phyloP scores from a whole-genome alignment of 257 asterid genomes.

The Capsicum rhomboideum region DNA sequence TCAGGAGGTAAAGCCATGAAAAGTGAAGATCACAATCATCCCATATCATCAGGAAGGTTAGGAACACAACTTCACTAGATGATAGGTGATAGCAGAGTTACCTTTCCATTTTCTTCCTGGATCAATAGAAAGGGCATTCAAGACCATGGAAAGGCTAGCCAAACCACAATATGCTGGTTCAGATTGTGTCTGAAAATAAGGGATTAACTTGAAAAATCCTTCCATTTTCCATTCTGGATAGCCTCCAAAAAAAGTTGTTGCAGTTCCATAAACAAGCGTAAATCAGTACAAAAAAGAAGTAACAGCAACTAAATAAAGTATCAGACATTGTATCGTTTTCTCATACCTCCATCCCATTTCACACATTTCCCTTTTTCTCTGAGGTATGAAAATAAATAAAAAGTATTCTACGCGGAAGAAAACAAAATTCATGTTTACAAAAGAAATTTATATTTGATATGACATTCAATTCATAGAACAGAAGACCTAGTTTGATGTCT shows the following conservation, averaged over 20 bases:
- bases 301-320: not conserved
- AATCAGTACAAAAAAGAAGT: not conserved
- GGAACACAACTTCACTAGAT: not conserved
- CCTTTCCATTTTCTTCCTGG: slow-evolving; percentile 99
- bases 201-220: slow-evolving; percentile 85
- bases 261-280: slow-evolving; percentile 12
- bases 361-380: not conserved
- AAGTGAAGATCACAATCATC: not conserved
- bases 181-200: slow-evolving; percentile 97
- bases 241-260: slow-evolving; percentile 95
- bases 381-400: not conserved
- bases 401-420: not conserved
- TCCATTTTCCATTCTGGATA: slow-evolving; percentile 90
- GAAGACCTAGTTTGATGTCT: not conserved
- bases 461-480: not conserved
- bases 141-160: slow-evolving; percentile 98
- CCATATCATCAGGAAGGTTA: not conserved
- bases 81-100: slow-evolving; percentile 10
- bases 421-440: not conserved
- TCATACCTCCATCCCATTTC: not conserved
- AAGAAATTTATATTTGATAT: not conserved
- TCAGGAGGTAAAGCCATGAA: not conserved
- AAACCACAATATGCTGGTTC: slow-evolving; percentile 98
- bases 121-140: slow-evolving; percentile 95
- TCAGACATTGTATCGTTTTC: not conserved